Evolutionary conservation across 2,329 filamentous ascomycete genomes (phyloP).

Genomic region (Neonectria punicea): DNA sequence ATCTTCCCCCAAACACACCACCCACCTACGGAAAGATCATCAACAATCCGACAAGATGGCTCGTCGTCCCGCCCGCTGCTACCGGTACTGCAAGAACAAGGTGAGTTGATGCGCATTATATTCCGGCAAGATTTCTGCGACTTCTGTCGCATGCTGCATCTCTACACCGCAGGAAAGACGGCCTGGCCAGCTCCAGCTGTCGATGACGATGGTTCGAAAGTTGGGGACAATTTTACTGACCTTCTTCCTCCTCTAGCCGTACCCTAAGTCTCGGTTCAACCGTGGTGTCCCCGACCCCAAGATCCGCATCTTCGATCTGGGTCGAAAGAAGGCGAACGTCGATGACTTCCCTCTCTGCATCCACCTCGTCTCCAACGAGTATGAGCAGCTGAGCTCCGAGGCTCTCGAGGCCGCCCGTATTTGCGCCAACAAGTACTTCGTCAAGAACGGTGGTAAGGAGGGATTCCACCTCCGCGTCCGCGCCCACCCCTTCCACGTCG

Average conservation of each 20-base stretch:
- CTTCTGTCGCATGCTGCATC: slow-evolving; percentile 17
- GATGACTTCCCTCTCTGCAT: slow-evolving; percentile 99
- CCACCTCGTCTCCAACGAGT: slow-evolving; percentile 99
- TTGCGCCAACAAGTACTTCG: slow-evolving; percentile 98
- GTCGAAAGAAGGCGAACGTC: slow-evolving; percentile 97
- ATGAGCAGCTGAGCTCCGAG: slow-evolving; percentile 99
- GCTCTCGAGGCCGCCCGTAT: slow-evolving; percentile 99
- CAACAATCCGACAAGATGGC: slow-evolving; percentile 89
- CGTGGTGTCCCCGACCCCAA: slow-evolving; percentile 91
- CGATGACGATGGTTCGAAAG: slow-evolving; percentile 10
- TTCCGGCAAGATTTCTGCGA: slow-evolving; percentile 26
- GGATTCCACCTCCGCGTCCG: slow-evolving; percentile 80
- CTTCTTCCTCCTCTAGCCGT: slow-evolving; percentile 69
- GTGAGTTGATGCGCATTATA: slow-evolving; percentile 63
- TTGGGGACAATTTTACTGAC: slow-evolving; percentile 31
- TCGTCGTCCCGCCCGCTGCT: slow-evolving; percentile 98
- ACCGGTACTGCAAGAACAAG: slow-evolving; percentile 99
- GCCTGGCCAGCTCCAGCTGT: slow-evolving; percentile 12
- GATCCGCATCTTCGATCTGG: slow-evolving; percentile 98
- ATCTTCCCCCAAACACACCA: slow-evolving; percentile 51
- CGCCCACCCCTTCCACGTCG: slow-evolving; percentile 99
- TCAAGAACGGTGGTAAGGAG: slow-evolving; percentile 78
- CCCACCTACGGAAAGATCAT: slow-evolving; percentile 50
- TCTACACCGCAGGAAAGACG: slow-evolving; percentile 23
- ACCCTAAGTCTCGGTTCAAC: slow-evolving; percentile 99